Conservation (phyloP, 2,329 filamentous ascomycete species). For the Colletotrichum sp. region DNA sequence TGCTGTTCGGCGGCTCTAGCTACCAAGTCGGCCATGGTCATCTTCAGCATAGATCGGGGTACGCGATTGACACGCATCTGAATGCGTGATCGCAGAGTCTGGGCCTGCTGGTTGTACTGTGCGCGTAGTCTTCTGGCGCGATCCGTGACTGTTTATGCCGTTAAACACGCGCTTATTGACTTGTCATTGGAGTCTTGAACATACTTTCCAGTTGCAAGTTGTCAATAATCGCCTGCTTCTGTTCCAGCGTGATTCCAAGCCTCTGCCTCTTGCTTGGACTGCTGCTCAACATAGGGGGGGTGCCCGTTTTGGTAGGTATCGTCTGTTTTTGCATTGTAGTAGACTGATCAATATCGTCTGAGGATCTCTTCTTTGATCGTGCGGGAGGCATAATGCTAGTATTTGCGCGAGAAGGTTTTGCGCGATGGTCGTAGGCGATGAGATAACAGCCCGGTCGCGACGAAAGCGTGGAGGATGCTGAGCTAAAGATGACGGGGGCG, state of each 20-base stretch:
- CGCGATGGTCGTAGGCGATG: background rate
- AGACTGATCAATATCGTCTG: conserved; percentile 25
- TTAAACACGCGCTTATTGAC: conserved; percentile 14
- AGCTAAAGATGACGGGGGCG: background rate
- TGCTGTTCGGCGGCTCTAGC: conserved; percentile 52
- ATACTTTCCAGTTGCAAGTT: conserved; percentile 88
- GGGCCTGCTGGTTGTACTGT: conserved; percentile 87
- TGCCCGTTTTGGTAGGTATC: conserved; percentile 36
- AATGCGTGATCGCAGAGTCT: conserved; percentile 82
- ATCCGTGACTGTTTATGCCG: conserved; percentile 71
- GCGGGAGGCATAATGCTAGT: conserved; percentile 51
- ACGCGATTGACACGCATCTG: conserved; percentile 95
- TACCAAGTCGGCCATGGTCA: conserved; percentile 82
- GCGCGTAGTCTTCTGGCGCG: conserved; percentile 85
- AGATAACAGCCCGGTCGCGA: background rate
- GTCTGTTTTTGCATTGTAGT: conserved; percentile 22
- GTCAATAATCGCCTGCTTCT: conserved; percentile 88
- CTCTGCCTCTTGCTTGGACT: conserved; percentile 69
- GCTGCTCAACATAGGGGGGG: conserved; percentile 45
- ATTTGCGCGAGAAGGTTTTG: conserved; percentile 27
- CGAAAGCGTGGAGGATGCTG: background rate
- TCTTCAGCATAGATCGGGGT: conserved; percentile 76
- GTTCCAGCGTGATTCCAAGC: conserved; percentile 67
- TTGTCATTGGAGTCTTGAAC: conserved; percentile 31
- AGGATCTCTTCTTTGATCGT: conserved; percentile 40